Percentiles rank a stretch among this genome's conserved stretches.
phyloP scores from a whole-genome alignment of 2,329 filamentous ascomycete genomes.

The Colletotrichum sp. region DNA sequence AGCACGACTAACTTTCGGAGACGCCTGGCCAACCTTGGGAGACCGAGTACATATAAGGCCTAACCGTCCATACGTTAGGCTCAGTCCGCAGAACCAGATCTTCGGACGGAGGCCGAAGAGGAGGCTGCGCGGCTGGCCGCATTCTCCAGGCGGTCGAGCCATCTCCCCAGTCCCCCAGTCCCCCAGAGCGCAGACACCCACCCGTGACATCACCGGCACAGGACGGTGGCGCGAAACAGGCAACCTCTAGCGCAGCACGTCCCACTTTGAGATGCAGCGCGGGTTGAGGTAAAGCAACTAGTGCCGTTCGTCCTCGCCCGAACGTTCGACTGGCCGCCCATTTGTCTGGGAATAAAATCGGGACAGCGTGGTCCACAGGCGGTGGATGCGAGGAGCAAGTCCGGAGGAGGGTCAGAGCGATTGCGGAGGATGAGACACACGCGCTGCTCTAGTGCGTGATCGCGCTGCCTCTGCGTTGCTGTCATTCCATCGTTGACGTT shows the following conservation, averaged over 20 bases:
- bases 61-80: neutral
- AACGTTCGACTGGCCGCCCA: neutral
- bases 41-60: neutral
- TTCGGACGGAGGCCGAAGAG: slow-evolving; percentile 11
- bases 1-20: neutral
- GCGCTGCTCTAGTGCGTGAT: neutral
- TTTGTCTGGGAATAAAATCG: neutral
- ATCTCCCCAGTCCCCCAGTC: neutral
- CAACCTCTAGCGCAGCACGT: slow-evolving; percentile 15
- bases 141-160: neutral
- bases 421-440: neutral
- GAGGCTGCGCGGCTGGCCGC: neutral
- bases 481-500: neutral
- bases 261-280: slow-evolving; percentile 9
- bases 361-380: neutral
- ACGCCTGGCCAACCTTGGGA: neutral
- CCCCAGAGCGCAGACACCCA: slow-evolving; percentile 1
- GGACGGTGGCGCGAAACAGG: slow-evolving; percentile 12
- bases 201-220: slow-evolving; percentile 12
- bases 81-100: neutral
- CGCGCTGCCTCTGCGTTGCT: neutral
- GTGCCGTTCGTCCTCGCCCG: neutral
- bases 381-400: slow-evolving; percentile 4
- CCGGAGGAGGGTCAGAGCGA: slow-evolving; percentile 1
- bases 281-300: neutral